These are phyloP conservation scores for Arthrobotrys iridis DNA, from an alignment of 2,329 filamentous ascomycete species.

Conservation along the genomic window DNA sequence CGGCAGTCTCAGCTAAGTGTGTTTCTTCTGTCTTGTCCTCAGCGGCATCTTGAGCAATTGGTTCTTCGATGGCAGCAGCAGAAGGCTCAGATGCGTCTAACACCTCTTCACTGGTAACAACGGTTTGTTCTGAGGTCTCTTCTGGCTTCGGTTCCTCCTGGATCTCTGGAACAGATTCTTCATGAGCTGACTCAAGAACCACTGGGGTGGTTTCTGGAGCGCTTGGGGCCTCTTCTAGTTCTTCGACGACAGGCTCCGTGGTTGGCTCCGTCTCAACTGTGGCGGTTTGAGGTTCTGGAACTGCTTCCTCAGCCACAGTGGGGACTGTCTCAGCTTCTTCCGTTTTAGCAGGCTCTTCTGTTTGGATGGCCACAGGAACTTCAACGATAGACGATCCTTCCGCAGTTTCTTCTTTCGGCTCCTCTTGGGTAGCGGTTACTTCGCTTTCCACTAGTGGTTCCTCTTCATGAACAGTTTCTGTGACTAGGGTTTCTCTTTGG, in stretches of 20 bases:
- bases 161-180: neutral
- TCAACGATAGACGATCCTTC: neutral
- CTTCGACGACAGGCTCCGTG: neutral
- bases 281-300: neutral
- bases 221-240: neutral
- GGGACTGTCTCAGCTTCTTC: neutral
- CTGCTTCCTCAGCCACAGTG: neutral
- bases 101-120: neutral
- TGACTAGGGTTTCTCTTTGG: neutral
- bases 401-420: neutral
- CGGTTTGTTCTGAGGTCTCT: neutral
- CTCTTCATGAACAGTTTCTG: neutral
- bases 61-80: conserved; percentile 57
- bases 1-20: conserved; percentile 1
- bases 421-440: neutral
- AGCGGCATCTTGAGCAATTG: conserved; percentile 59
- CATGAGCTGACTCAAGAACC: neutral
- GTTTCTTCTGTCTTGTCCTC: conserved; percentile 78
- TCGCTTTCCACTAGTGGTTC: conserved; percentile 3
- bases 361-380: neutral
- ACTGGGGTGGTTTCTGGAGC: neutral
- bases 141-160: neutral
- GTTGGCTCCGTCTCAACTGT: neutral
- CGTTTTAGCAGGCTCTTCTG: neutral
- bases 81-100: neutral